Conservation (phyloP, 2,329 filamentous ascomycete species). For the Aulographum hederae region DNA sequence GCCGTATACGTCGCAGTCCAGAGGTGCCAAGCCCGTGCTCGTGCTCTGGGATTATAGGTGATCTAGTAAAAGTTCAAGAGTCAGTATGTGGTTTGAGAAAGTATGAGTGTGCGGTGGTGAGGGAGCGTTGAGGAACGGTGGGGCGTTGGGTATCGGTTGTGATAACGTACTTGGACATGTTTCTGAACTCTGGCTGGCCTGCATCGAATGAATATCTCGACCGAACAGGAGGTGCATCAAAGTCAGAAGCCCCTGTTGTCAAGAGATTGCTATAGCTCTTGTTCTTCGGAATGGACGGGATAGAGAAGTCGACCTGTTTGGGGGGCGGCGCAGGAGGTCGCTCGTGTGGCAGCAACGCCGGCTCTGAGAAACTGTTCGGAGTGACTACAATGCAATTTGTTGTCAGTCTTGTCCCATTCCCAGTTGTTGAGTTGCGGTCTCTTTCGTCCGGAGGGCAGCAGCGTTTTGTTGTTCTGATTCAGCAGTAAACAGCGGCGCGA, state of each 20-base stretch:
- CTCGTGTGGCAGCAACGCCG: no score
- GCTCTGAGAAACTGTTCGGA: no score
- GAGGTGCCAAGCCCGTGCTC: conserved; percentile 74
- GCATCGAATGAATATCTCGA: conserved; percentile 66
- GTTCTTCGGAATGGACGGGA: no score
- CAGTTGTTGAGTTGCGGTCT: no score
- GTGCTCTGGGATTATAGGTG: conserved; percentile 66
- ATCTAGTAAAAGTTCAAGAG: conserved; percentile 46
- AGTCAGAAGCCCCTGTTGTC: conserved; percentile 12
- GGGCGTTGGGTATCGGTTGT: conserved; percentile 1
- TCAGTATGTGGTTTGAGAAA: conserved; percentile 8
- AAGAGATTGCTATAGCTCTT: conserved; percentile 31
- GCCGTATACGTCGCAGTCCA: conserved; percentile 82
- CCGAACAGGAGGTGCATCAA: conserved; percentile 28
- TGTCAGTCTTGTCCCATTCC: no score
- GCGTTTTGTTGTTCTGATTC: no score
- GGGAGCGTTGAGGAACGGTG: neutral
- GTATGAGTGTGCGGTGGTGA: neutral
- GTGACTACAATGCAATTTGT: no score
- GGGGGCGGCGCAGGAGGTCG: no score
- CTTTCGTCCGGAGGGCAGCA: no score
- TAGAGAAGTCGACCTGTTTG: no score
- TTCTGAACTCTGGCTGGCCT: conserved; percentile 31
- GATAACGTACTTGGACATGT: conserved; percentile 38
- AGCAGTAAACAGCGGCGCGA: no score